A percentile compares a stretch with the other conserved stretches of the same genome.
phyloP scores from a whole-genome alignment of 805 yeast genomes.

The Isabelozyma rhagii region DNA sequence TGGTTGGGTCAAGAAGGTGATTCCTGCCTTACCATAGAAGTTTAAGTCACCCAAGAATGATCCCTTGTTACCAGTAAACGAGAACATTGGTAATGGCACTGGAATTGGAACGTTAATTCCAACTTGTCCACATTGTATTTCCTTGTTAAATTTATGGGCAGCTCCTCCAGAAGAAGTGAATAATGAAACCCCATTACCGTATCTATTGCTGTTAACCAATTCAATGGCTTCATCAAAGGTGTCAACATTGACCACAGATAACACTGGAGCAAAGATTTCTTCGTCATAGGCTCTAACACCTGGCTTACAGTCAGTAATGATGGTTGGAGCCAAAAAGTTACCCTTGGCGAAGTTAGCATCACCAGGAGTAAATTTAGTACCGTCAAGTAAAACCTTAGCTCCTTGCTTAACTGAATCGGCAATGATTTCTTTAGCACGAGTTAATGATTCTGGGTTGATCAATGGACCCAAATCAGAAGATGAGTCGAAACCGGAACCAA shows the following conservation, averaged over 20 bases:
- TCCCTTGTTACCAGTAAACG: conserved; percentile 73
- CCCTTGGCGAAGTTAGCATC: conserved; percentile 46
- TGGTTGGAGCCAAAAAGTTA: conserved; percentile 71
- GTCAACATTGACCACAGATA: conserved; percentile 57
- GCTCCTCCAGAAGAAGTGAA: conserved; percentile 68
- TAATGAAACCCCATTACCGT: conserved; percentile 71
- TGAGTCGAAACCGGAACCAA: conserved; percentile 64
- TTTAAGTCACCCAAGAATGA: conserved; percentile 77
- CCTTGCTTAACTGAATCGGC: conserved; percentile 56
- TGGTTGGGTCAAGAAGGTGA: conserved; percentile 68
- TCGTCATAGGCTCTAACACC: conserved; percentile 72
- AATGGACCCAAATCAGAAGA: conserved; percentile 72
- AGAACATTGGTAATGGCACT: conserved; percentile 78
- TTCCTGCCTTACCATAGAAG: conserved; percentile 76
- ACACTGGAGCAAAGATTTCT: conserved; percentile 77
- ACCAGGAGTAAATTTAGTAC: conserved; percentile 46
- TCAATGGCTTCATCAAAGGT: conserved; percentile 67
- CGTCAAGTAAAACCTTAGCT: conserved; percentile 61
- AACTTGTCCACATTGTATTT: conserved; percentile 72
- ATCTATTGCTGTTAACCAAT: conserved; percentile 53
- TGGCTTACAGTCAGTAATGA: conserved; percentile 57
- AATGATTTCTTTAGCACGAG: conserved; percentile 55
- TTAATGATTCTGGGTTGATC: conserved; percentile 56
- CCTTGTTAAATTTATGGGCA: conserved; percentile 67
- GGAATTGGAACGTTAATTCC: conserved; percentile 80